phyloP scores from a whole-genome alignment of 805 yeast genomes.

The Torulaspora gathmanii region DNA sequence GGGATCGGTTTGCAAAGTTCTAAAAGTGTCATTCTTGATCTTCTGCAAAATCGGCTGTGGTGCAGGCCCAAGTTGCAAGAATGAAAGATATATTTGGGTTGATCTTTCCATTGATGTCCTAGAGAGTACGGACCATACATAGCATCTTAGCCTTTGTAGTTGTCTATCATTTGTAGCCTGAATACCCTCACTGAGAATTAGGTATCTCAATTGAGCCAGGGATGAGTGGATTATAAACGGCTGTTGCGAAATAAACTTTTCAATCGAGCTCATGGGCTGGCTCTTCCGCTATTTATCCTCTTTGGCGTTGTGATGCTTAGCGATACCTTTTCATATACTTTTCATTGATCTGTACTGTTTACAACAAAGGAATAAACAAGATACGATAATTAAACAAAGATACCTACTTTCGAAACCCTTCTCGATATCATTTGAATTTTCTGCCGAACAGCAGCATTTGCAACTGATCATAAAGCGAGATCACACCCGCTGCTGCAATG shows the following conservation, averaged over 20 bases:
- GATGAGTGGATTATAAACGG: slow-evolving; percentile 20
- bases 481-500: slow-evolving; percentile 99
- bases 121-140: slow-evolving; percentile 76
- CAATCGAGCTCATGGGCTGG: slow-evolving; percentile 11
- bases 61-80: slow-evolving; percentile 55
- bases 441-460: slow-evolving; percentile 93
- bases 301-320: not conserved
- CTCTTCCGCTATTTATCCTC: not conserved
- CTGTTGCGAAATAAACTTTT: slow-evolving; percentile 16
- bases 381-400: not conserved
- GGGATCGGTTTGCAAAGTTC: slow-evolving; percentile 75
- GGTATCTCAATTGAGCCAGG: slow-evolving; percentile 17
- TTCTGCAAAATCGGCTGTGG: slow-evolving; percentile 50
- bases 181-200: slow-evolving; percentile 25
- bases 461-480: slow-evolving; percentile 95
- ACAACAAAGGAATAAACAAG: not conserved
- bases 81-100: slow-evolving; percentile 49
- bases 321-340: not conserved
- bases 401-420: not conserved
- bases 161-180: slow-evolving; percentile 19
- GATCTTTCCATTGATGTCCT: slow-evolving; percentile 53
- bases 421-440: slow-evolving; percentile 63
- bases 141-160: slow-evolving; percentile 42
- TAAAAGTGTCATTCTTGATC: slow-evolving; percentile 77
- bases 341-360: not conserved